These are phyloP conservation scores for Nemania serpens DNA, from an alignment of 2,329 filamentous ascomycete species.

Conservation along the genomic window DNA sequence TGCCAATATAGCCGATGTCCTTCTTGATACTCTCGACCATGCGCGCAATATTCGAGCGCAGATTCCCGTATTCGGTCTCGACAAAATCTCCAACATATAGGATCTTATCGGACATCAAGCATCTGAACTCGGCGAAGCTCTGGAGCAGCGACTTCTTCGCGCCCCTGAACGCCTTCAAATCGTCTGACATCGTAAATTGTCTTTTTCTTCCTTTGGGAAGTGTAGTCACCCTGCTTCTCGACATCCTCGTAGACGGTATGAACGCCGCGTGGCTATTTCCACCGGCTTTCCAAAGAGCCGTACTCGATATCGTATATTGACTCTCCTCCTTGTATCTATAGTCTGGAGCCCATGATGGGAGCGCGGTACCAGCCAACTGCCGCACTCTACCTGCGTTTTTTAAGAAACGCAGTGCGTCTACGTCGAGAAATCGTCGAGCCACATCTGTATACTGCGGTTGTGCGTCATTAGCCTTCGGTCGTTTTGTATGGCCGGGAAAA, in stretches of 20 bases:
- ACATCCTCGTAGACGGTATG: background rate
- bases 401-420: slow-evolving; percentile 26
- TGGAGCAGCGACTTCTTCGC: slow-evolving; percentile 30
- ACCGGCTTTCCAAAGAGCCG: slow-evolving; percentile 20
- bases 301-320: slow-evolving; percentile 5
- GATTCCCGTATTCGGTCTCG: slow-evolving; percentile 7
- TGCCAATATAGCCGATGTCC: slow-evolving; percentile 13
- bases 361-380: slow-evolving; percentile 21
- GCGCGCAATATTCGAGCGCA: slow-evolving; percentile 6
- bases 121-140: slow-evolving; percentile 30
- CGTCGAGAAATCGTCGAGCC: slow-evolving; percentile 26
- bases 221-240: slow-evolving; percentile 8
- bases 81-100: slow-evolving; percentile 27
- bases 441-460: slow-evolving; percentile 29
- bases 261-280: slow-evolving; percentile 5
- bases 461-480: background rate
- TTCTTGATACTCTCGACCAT: slow-evolving; percentile 16
- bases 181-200: slow-evolving; percentile 17
- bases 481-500: background rate
- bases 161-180: slow-evolving; percentile 24
- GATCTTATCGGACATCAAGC: slow-evolving; percentile 36
- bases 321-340: slow-evolving; percentile 24
- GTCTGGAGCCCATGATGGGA: slow-evolving; percentile 34
- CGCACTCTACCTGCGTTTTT: slow-evolving; percentile 28
- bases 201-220: slow-evolving; percentile 21